Evolutionary conservation across 208 protist genomes (phyloP).

Genomic region (Acanthamoeba castellanii): DNA sequence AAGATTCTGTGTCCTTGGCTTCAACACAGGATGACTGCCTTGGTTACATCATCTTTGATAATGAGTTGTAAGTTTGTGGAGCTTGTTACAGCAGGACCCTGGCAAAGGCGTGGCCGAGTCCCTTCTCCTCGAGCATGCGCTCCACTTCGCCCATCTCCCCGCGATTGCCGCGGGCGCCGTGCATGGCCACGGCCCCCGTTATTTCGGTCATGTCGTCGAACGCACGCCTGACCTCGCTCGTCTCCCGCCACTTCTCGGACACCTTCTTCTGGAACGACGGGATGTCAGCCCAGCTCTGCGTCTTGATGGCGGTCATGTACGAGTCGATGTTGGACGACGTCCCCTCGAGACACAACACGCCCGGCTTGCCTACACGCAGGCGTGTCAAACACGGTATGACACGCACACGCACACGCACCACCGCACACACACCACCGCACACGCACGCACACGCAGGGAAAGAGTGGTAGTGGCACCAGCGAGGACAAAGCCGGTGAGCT

Average conservation of each 20-base stretch:
- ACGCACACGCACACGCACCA: background rate
- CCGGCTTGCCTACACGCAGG: background rate
- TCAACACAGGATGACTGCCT: too few relatives aligned
- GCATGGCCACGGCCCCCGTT: background rate
- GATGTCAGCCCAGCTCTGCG: constrained; percentile 4
- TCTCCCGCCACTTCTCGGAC: background rate
- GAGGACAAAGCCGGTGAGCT: constrained; percentile 20
- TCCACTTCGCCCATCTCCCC: background rate
- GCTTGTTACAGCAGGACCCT: background rate
- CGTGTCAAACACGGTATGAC: background rate
- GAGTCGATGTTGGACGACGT: constrained; percentile 8
- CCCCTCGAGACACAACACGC: background rate
- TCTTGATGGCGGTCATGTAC: constrained; percentile 16
- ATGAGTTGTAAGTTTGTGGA: too few relatives aligned
- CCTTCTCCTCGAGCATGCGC: background rate
- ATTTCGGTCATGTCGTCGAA: constrained; percentile 21
- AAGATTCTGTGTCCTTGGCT: too few relatives aligned
- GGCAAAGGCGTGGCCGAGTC: background rate
- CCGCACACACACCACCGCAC: background rate
- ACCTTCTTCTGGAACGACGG: constrained; percentile 22
- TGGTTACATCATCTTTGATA: too few relatives aligned
- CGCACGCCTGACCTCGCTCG: background rate
- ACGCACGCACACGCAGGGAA: background rate
- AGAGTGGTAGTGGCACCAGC: background rate
- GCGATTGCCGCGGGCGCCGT: background rate